Percentiles rank a stretch among this genome's conserved stretches.
These are phyloP conservation scores for Misopates orontium DNA, from an alignment of 257 asterid species.

Conservation along the genomic window DNA sequence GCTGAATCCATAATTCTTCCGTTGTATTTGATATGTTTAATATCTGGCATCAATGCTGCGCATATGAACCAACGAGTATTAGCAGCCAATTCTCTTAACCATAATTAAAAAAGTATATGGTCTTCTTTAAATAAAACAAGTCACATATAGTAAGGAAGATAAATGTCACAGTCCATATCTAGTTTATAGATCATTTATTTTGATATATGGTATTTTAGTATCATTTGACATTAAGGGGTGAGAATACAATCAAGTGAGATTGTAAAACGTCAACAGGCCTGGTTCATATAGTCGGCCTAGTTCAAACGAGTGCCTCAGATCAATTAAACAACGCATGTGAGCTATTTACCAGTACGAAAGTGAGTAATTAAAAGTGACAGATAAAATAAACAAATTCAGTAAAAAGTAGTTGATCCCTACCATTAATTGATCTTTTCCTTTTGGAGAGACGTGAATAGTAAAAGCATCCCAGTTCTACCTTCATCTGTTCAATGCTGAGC, in stretches of 20 bases:
- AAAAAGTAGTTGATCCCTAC: constrained; percentile 38
- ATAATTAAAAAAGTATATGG: too few relatives aligned
- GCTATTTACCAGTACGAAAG: background rate
- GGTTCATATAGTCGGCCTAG: background rate
- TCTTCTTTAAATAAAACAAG: too few relatives aligned
- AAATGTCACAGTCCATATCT: too few relatives aligned
- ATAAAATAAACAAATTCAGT: constrained; percentile 23
- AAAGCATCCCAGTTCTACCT: constrained; percentile 81
- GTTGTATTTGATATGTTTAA: constrained; percentile 58
- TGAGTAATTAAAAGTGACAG: constrained; percentile 4
- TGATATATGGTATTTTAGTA: too few relatives aligned
- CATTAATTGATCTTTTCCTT: constrained; percentile 74
- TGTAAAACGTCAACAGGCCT: background rate
- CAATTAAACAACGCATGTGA: background rate
- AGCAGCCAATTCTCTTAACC: too few relatives aligned
- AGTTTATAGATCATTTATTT: too few relatives aligned
- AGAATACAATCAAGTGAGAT: background rate
- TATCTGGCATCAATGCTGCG: constrained; percentile 83
- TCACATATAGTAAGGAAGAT: too few relatives aligned
- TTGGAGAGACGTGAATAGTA: constrained; percentile 64
- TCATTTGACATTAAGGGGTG: too few relatives aligned
- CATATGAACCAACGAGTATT: constrained; percentile 26
- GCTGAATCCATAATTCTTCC: constrained; percentile 58
- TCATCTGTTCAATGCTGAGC: constrained; percentile 51
- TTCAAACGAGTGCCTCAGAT: background rate